A percentile compares a stretch with the other conserved stretches of the same genome.
Conservation (phyloP, 805 yeast species). For the Yamadazyma philogaea region DNA sequence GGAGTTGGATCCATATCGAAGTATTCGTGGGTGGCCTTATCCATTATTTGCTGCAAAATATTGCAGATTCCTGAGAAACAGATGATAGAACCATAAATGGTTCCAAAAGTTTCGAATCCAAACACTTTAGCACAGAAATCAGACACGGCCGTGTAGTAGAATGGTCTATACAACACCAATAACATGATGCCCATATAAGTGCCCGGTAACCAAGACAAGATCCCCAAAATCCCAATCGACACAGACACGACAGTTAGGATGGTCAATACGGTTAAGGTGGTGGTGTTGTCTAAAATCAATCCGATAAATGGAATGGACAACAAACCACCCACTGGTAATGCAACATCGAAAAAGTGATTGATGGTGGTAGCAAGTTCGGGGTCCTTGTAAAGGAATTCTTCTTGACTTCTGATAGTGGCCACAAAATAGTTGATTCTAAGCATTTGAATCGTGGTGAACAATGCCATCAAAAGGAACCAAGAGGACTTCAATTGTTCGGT, state of each 20-base stretch:
- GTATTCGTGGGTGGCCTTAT: constrained; percentile 61
- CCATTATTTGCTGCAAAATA: constrained; percentile 66
- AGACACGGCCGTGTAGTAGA: constrained; percentile 88
- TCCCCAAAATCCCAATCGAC: constrained; percentile 68
- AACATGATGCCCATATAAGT: constrained; percentile 69
- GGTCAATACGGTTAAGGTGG: constrained; percentile 55
- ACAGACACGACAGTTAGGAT: constrained; percentile 55
- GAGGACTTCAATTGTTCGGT: constrained; percentile 51
- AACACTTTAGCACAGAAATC: constrained; percentile 91
- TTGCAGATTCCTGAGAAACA: constrained; percentile 81
- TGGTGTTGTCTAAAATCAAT: constrained; percentile 65
- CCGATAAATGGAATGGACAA: constrained; percentile 88
- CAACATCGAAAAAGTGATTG: constrained; percentile 78
- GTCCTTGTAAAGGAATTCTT: constrained; percentile 57
- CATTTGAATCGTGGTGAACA: constrained; percentile 85
- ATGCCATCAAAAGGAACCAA: constrained; percentile 77
- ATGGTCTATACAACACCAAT: constrained; percentile 83
- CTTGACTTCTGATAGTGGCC: constrained; percentile 84
- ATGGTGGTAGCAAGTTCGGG: constrained; percentile 51
- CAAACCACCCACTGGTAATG: constrained; percentile 86
- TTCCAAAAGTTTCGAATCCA: constrained; percentile 90
- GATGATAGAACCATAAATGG: constrained; percentile 83
- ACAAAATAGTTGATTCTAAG: constrained; percentile 88
- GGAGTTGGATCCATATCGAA: constrained; percentile 80
- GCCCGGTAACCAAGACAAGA: constrained; percentile 50